These are phyloP conservation scores for Buxus sempervirens DNA, from an alignment of 164 flowering plant species.

Conservation along the genomic window DNA sequence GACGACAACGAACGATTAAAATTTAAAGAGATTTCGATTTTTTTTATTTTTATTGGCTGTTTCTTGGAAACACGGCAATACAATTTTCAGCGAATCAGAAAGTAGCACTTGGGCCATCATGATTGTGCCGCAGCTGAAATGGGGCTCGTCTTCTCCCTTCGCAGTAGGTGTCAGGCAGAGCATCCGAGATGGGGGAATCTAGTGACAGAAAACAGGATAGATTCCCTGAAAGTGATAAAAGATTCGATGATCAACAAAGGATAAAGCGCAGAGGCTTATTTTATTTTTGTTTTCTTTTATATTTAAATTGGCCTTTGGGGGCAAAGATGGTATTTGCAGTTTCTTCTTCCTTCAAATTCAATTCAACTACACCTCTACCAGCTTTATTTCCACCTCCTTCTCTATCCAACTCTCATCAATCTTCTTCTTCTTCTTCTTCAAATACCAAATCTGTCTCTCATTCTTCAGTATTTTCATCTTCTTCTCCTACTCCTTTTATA, in stretches of 20 bases:
- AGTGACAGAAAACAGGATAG: neutral
- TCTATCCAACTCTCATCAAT: neutral
- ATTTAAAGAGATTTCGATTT: no score
- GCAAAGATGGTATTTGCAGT: constrained; percentile 2
- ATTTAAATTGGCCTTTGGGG: constrained; percentile 1
- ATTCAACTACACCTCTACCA: neutral
- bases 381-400: neutral
- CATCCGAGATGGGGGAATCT: no score
- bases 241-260: neutral
- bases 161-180: no score
- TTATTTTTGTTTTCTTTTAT: neutral
- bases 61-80: no score
- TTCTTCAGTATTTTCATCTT: neutral
- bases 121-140: no score
- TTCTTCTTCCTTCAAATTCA: neutral
- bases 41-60: no score
- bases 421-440: neutral
- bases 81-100: no score
- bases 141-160: no score
- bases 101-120: no score
- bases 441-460: no score
- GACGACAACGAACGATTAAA: no score
- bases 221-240: no score
- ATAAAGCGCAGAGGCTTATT: neutral
- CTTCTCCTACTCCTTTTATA: neutral